Evolutionary conservation across 2,329 filamentous ascomycete species (phyloP).

Genomic region (Diatrype stigma): DNA sequence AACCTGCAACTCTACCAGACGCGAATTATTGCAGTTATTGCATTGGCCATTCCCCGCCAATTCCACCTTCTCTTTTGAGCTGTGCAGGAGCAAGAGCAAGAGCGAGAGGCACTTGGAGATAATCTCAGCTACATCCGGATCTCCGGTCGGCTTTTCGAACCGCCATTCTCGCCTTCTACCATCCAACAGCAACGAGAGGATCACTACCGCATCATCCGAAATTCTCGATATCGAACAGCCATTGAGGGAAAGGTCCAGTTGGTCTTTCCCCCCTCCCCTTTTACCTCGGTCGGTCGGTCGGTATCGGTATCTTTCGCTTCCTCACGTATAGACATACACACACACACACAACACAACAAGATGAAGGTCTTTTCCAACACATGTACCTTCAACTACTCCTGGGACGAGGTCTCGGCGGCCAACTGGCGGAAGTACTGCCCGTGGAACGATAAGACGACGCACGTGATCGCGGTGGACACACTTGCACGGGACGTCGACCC

Average conservation of each 20-base stretch:
- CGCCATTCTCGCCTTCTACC: not conserved
- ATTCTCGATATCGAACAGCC: not conserved
- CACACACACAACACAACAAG: constrained; percentile 11
- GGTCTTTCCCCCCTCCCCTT: not conserved
- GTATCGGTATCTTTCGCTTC: no score
- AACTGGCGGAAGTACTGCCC: constrained; percentile 99
- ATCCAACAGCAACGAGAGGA: not conserved
- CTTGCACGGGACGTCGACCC: constrained; percentile 63
- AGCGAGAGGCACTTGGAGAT: not conserved
- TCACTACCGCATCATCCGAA: constrained; percentile 4
- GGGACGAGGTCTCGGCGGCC: constrained; percentile 94
- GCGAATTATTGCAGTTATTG: no score
- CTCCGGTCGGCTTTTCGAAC: constrained; percentile 14
- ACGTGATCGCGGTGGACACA: constrained; percentile 94
- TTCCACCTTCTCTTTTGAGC: no score
- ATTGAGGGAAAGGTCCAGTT: not conserved
- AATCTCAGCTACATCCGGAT: constrained; percentile 15
- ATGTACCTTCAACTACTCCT: constrained; percentile 94
- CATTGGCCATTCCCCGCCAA: not conserved
- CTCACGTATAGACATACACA: constrained; percentile 1
- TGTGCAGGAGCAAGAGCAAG: not conserved
- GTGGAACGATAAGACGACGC: constrained; percentile 98
- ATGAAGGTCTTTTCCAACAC: constrained; percentile 97
- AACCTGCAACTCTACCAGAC: no score
- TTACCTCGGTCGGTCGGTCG: not conserved